Conservation (phyloP, 2,329 filamentous ascomycete species). For the Nigrospora osmanthi region DNA sequence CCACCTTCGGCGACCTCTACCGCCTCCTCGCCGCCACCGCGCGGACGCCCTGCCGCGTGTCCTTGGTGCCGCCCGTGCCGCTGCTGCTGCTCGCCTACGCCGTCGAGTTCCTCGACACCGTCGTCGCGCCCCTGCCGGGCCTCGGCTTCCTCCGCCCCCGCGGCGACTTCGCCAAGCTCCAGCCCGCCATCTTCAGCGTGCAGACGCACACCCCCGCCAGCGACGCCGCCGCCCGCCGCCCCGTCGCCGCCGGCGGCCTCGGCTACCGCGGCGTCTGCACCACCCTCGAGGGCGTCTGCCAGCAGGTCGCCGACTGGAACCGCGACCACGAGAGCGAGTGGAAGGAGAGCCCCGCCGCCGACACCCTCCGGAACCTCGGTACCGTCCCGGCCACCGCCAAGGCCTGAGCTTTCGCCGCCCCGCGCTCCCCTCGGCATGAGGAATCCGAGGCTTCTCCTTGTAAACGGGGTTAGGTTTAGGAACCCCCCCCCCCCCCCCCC, state of each 20-base stretch:
- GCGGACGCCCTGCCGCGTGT: conserved; percentile 21
- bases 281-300: conserved; percentile 32
- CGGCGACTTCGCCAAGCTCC: conserved; percentile 27
- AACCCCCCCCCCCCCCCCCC: too few species aligned
- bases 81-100: conserved; percentile 28
- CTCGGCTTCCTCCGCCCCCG: conserved; percentile 21
- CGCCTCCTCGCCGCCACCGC: conserved; percentile 19
- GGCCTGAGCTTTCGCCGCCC: conserved; percentile 1
- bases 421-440: too few species aligned
- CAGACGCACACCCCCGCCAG: conserved; percentile 26
- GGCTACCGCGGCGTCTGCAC: conserved; percentile 29
- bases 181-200: conserved; percentile 30
- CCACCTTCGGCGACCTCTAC: conserved; percentile 31
- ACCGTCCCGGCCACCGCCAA: conserved; percentile 5
- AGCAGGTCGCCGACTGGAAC: conserved; percentile 33
- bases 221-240: conserved; percentile 26
- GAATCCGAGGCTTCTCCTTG: too few species aligned
- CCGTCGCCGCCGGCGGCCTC: conserved; percentile 30
- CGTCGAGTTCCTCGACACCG: conserved; percentile 26
- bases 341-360: not conserved
- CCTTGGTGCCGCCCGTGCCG: conserved; percentile 23
- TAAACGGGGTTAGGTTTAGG: too few species aligned
- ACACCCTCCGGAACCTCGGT: conserved; percentile 7
- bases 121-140: conserved; percentile 15
- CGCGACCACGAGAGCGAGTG: conserved; percentile 9